Evolutionary conservation across 148 eudicot genomes (phyloP).

Genomic region (Rhododendron williamsianum): DNA sequence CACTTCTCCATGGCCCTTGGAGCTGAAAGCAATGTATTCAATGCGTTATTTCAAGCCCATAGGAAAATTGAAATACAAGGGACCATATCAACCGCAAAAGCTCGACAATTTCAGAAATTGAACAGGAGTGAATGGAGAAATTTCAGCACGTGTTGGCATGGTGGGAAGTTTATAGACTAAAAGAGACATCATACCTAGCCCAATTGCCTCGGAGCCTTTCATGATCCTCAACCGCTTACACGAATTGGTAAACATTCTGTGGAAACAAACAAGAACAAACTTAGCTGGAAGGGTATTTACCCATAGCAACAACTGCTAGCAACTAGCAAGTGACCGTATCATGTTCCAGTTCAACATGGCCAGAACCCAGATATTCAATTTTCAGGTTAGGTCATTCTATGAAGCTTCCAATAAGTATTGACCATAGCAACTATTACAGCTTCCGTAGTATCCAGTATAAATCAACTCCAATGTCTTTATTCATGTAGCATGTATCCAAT

Average conservation of each 20-base stretch:
- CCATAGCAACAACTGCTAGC: background rate
- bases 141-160: background rate
- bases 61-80: background rate
- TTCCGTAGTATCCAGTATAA: background rate
- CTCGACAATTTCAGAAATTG: background rate
- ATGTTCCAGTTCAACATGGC: background rate
- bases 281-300: background rate
- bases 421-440: background rate
- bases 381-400: background rate
- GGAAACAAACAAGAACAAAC: background rate
- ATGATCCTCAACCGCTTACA: conserved; percentile 60
- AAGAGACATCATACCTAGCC: conserved; percentile 33
- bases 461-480: background rate
- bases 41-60: background rate
- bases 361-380: background rate
- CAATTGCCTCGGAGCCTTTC: conserved; percentile 59
- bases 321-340: background rate
- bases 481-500: background rate
- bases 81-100: background rate
- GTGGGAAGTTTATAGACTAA: background rate
- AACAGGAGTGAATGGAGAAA: background rate
- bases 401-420: background rate
- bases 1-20: conserved; percentile 42
- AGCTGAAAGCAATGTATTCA: conserved; percentile 27
- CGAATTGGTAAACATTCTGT: conserved; percentile 39